Evolutionary conservation across 2,329 filamentous ascomycete species (phyloP).

Genomic region (Epichloe amarillans): DNA sequence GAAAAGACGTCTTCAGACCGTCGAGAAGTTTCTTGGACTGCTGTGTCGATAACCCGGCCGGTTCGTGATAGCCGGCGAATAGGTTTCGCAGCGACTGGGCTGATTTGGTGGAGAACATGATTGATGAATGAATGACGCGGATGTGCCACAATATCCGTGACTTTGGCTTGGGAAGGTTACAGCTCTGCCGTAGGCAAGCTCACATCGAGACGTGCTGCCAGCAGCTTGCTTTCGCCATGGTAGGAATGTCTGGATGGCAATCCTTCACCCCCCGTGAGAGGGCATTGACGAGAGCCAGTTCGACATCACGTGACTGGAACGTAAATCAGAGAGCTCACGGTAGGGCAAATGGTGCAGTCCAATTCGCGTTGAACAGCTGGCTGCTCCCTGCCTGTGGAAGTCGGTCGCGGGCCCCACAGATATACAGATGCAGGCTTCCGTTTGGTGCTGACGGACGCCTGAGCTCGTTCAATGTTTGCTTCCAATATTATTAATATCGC

Average conservation of each 20-base stretch:
- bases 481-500: too few species aligned
- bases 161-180: not conserved
- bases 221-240: not conserved
- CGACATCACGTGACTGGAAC: too few species aligned
- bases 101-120: slow-evolving; percentile 26
- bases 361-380: too few species aligned
- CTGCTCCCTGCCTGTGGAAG: too few species aligned
- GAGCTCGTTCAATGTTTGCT: too few species aligned
- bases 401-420: too few species aligned
- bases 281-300: too few species aligned
- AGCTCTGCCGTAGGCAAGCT: slow-evolving; percentile 8
- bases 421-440: too few species aligned
- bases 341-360: too few species aligned
- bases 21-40: slow-evolving; percentile 43
- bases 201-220: slow-evolving; percentile 1
- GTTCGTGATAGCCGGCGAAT: slow-evolving; percentile 34
- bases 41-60: slow-evolving; percentile 33
- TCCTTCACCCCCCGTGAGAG: too few species aligned
- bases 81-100: slow-evolving; percentile 24
- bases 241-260: not conserved
- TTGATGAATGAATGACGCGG: not conserved
- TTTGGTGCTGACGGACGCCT: too few species aligned
- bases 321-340: too few species aligned
- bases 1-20: slow-evolving; percentile 42
- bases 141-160: not conserved